Conservation (phyloP, 192 early-diverging fungal genomes). For the Coemansia sp. region DNA sequence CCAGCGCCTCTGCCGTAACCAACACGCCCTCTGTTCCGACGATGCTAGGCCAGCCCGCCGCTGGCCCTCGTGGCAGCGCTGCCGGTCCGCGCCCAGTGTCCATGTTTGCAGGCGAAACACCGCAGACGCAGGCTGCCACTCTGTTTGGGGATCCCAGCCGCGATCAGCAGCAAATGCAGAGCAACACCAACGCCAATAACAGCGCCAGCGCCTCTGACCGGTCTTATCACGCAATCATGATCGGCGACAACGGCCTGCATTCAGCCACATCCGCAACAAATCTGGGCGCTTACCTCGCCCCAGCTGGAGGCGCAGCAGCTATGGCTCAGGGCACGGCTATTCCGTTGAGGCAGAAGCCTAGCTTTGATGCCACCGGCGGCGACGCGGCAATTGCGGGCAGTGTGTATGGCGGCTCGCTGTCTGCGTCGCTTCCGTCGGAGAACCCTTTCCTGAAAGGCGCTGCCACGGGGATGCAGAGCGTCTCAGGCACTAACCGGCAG, state of each 20-base stretch:
- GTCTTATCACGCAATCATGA: slow-evolving; percentile 48
- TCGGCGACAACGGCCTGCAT: slow-evolving; percentile 42
- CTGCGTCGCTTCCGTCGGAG: slow-evolving; percentile 29
- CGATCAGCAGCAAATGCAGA: slow-evolving; percentile 13
- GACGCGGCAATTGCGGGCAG: slow-evolving; percentile 6
- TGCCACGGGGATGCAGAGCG: neutral
- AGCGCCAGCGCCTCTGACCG: slow-evolving; percentile 25
- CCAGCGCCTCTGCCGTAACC: neutral
- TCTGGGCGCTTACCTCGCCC: no score
- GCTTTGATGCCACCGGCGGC: slow-evolving; percentile 11
- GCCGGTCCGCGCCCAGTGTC: slow-evolving; percentile 18
- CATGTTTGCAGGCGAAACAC: slow-evolving; percentile 11
- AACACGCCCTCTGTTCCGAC: slow-evolving; percentile 4
- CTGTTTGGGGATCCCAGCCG: neutral
- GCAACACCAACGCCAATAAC: slow-evolving; percentile 25
- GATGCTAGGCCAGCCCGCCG: slow-evolving; percentile 16
- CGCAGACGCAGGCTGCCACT: slow-evolving; percentile 4
- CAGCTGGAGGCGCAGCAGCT: neutral
- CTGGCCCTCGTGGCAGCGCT: slow-evolving; percentile 7
- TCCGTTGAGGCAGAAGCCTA: slow-evolving; percentile 20
- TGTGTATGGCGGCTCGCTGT: slow-evolving; percentile 19
- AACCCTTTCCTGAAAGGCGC: slow-evolving; percentile 21
- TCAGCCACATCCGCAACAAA: no score
- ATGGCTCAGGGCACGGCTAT: slow-evolving; percentile 10
- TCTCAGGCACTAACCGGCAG: neutral